Evolutionary conservation across 495 filamentous ascomycete genomes (phyloP).

Genomic region (Aspergillus steynii): DNA sequence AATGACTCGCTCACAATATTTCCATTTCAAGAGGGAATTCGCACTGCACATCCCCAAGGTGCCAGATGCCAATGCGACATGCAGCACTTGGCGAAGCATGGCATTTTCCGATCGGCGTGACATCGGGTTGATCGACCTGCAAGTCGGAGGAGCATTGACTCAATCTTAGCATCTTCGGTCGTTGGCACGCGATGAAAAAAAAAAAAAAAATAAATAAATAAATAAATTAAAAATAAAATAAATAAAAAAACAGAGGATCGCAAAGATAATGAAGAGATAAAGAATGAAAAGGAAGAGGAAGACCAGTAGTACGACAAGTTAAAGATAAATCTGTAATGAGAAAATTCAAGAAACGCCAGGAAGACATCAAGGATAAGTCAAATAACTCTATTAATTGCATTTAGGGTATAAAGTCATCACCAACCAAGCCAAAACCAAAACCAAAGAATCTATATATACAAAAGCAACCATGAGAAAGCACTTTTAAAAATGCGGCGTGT

Average conservation of each 20-base stretch:
- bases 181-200: neutral
- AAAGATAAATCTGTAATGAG: too few species aligned
- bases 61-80: neutral
- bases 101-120: neutral
- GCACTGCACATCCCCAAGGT: neutral
- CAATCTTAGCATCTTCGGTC: neutral
- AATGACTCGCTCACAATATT: too few species aligned
- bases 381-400: neutral
- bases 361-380: neutral
- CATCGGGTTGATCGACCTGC: neutral
- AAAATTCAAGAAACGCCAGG: too few species aligned
- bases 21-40: neutral
- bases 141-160: neutral
- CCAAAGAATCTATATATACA: neutral
- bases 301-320: too few species aligned
- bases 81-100: neutral
- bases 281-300: too few species aligned
- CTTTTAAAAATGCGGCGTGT: conserved; percentile 36
- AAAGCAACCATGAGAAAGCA: neutral
- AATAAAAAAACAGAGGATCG: too few species aligned
- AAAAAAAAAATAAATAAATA: too few species aligned
- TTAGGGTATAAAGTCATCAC: neutral
- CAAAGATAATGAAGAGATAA: too few species aligned
- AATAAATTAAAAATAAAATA: too few species aligned
- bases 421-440: neutral